These are phyloP conservation scores for Echites panduratus DNA, from an alignment of 257 asterid species.

Conservation along the genomic window DNA sequence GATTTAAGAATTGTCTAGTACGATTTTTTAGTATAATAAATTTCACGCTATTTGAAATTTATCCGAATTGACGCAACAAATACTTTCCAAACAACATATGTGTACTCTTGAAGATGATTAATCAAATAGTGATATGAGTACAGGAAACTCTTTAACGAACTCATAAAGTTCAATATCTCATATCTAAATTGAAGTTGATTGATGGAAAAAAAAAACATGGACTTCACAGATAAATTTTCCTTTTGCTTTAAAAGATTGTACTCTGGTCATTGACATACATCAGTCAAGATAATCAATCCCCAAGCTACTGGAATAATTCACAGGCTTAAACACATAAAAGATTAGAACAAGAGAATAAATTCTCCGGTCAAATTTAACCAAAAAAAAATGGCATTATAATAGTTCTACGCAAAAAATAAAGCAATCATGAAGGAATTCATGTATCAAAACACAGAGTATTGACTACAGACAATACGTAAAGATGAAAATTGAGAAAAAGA, in stretches of 20 bases:
- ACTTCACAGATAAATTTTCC: neutral
- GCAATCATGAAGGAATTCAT: neutral
- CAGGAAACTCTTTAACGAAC: neutral
- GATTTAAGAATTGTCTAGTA: too few species aligned
- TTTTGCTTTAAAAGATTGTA: neutral
- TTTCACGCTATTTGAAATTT: too few species aligned
- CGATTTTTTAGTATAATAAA: too few species aligned
- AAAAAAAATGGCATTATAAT: neutral
- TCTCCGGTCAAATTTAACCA: neutral
- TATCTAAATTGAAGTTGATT: neutral
- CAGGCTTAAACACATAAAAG: neutral
- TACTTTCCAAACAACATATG: neutral
- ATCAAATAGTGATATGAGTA: neutral
- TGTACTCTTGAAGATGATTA: neutral
- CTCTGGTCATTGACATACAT: neutral
- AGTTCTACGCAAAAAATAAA: neutral
- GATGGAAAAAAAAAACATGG: too few species aligned
- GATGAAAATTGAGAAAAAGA: conserved; percentile 13
- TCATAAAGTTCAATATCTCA: neutral
- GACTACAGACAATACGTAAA: neutral
- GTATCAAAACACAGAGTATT: neutral
- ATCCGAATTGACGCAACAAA: too few species aligned
- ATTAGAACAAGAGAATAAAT: neutral
- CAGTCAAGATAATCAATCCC: neutral
- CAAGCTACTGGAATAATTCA: neutral